phyloP scores from a whole-genome alignment of 768 basidiomycete genomes.

The Saitozyma sp. region DNA sequence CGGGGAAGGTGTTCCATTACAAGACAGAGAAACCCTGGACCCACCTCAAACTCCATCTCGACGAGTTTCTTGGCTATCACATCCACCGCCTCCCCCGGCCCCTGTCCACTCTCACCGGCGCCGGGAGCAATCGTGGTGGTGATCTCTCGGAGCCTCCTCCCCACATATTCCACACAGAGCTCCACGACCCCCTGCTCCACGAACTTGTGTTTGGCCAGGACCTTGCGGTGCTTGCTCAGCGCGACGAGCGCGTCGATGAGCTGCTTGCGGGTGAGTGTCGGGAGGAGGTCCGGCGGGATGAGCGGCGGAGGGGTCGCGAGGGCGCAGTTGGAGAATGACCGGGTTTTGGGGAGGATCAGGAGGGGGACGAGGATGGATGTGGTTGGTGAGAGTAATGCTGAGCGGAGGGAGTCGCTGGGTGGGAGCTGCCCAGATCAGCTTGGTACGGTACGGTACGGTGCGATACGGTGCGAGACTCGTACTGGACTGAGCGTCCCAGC shows the following conservation, averaged over 20 bases:
- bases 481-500: no score
- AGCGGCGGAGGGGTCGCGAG: conserved; percentile 10
- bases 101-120: conserved; percentile 3
- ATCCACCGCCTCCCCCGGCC: conserved; percentile 19
- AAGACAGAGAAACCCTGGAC: not conserved
- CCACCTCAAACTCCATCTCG: conserved; percentile 41
- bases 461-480: not conserved
- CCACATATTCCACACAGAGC: conserved; percentile 32
- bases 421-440: no score
- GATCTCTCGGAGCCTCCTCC: not conserved
- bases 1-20: no score
- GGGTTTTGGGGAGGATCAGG: conserved; percentile 9
- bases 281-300: conserved; percentile 2
- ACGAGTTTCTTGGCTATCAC: conserved; percentile 31
- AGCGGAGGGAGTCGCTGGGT: not conserved
- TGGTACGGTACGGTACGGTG: not conserved
- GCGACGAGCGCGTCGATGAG: conserved; percentile 23
- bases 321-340: not conserved
- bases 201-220: conserved; percentile 7
- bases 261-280: conserved; percentile 13
- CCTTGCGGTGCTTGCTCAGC: conserved; percentile 5
- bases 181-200: conserved; percentile 19
- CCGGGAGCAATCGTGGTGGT: conserved; percentile 10
- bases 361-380: conserved; percentile 7
- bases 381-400: conserved; percentile 11